These are phyloP conservation scores for Coniochaeta pulveracea DNA, from an alignment of 2,329 filamentous ascomycete species.

Conservation along the genomic window DNA sequence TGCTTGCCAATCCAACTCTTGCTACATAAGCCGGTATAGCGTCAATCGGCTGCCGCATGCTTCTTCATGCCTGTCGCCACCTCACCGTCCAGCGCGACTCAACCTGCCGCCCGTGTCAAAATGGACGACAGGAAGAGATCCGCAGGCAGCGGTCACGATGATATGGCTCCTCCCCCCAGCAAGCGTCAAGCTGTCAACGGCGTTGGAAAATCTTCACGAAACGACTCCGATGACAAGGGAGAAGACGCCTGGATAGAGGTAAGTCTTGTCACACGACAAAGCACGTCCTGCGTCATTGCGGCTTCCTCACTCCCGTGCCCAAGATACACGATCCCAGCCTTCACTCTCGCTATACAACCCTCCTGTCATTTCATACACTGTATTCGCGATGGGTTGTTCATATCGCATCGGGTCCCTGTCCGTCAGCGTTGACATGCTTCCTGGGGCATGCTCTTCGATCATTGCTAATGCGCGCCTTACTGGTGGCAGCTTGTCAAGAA, in stretches of 20 bases:
- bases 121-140: constrained; percentile 99
- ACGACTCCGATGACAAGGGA: constrained; percentile 42
- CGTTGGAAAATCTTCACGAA: constrained; percentile 40
- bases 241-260: constrained; percentile 55
- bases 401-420: no score
- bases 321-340: no score
- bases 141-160: constrained; percentile 67
- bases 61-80: constrained; percentile 84
- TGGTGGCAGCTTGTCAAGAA: constrained; percentile 27
- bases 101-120: constrained; percentile 76
- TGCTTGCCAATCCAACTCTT: no score
- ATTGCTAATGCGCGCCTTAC: constrained; percentile 33
- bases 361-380: no score
- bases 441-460: constrained; percentile 17
- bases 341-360: no score
- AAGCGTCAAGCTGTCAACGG: constrained; percentile 92
- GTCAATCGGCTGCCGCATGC: constrained; percentile 22
- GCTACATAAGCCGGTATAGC: no score
- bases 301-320: no score
- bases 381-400: no score
- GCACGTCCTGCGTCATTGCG: constrained; percentile 8
- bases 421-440: constrained; percentile 7
- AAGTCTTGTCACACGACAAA: constrained; percentile 35
- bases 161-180: constrained; percentile 67
- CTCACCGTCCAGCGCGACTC: constrained; percentile 55